Conservation (phyloP, 1,284 basidiomycete genomes). For the Puccinia polysora region DNA sequence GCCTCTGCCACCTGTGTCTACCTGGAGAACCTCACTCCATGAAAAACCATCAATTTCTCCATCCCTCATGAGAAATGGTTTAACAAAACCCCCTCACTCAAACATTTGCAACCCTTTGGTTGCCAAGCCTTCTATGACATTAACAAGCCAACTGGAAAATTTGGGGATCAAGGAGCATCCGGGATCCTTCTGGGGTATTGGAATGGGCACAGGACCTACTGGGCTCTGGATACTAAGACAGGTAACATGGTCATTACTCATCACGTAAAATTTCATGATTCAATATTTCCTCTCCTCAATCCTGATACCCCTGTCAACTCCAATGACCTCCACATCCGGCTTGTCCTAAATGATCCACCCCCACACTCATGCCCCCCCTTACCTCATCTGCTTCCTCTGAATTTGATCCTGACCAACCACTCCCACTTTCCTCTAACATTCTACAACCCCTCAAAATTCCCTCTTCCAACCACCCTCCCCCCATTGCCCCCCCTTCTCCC, state of each 20-base stretch:
- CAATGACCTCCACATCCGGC: too few species aligned
- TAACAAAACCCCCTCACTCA: neutral
- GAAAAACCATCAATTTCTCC: neutral
- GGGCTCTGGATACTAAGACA: conserved; percentile 1
- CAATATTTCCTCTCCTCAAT: neutral
- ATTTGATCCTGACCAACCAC: too few species aligned
- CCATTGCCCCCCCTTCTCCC: neutral
- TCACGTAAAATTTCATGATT: conserved; percentile 9
- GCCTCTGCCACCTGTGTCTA: too few species aligned
- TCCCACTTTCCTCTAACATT: too few species aligned
- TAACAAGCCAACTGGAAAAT: conserved; percentile 6
- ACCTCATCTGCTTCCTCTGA: too few species aligned
- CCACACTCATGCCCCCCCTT: too few species aligned
- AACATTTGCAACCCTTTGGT: neutral
- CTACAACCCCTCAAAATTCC: too few species aligned
- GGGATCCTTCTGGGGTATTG: conserved; percentile 6
- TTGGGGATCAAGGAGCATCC: neutral
- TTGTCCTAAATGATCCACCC: neutral
- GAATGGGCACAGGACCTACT: neutral
- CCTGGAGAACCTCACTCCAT: neutral
- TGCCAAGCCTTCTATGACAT: neutral
- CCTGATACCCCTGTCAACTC: neutral
- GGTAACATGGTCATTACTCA: conserved; percentile 2
- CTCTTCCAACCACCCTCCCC: neutral
- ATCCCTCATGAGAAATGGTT: neutral